A percentile compares a stretch with the other conserved stretches of the same genome.
Conservation (phyloP, 805 yeast genomes). For the Pichia deserticola region DNA sequence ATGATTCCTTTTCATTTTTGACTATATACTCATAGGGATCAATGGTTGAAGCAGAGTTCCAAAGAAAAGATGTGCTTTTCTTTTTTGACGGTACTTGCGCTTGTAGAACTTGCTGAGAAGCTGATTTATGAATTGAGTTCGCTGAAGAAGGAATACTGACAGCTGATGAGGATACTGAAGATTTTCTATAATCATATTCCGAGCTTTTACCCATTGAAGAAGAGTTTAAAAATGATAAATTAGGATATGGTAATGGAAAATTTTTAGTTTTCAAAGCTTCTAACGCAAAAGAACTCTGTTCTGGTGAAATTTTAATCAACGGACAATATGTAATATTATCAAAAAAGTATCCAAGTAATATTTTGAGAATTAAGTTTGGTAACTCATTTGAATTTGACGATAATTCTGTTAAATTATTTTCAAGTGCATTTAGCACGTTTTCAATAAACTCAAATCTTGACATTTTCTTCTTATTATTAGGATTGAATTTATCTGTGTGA, state of each 20-base stretch:
- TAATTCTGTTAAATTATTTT: slow-evolving; percentile 12
- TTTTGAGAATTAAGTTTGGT: slow-evolving; percentile 31
- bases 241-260: slow-evolving; percentile 24
- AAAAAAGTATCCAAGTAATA: slow-evolving; percentile 48
- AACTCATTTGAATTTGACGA: slow-evolving; percentile 10
- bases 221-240: slow-evolving; percentile 14
- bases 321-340: slow-evolving; percentile 61
- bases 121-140: neutral
- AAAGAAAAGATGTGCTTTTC: slow-evolving; percentile 26
- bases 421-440: slow-evolving; percentile 24
- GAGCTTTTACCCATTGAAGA: neutral
- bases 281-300: slow-evolving; percentile 17
- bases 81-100: slow-evolving; percentile 14
- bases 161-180: slow-evolving; percentile 6
- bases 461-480: slow-evolving; percentile 62
- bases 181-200: slow-evolving; percentile 4
- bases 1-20: slow-evolving; percentile 17
- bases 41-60: slow-evolving; percentile 16
- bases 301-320: slow-evolving; percentile 35
- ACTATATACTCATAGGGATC: slow-evolving; percentile 34
- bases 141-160: neutral
- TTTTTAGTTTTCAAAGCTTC: slow-evolving; percentile 13
- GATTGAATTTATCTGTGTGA: slow-evolving; percentile 69
- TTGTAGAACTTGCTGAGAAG: neutral
- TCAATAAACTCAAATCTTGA: slow-evolving; percentile 52